Percentiles rank a stretch among this genome's conserved stretches.
Conservation (phyloP, 306 rosid genomes). For the Erythrophleum fordii region DNA sequence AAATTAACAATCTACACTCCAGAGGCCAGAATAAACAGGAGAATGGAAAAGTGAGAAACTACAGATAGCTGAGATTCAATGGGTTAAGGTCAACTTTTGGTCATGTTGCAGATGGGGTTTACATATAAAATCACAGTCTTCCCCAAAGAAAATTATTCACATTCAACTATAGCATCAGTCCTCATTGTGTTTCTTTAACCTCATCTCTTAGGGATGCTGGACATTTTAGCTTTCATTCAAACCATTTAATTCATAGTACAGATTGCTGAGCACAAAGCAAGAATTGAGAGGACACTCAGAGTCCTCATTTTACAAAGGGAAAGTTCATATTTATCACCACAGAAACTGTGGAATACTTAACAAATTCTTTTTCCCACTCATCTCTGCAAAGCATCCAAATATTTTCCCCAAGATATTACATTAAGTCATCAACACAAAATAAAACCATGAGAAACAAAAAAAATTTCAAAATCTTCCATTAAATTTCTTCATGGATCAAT, state of each 20-base stretch:
- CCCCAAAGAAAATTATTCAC: not conserved
- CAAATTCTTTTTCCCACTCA: not conserved
- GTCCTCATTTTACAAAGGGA: not conserved
- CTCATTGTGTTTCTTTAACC: not conserved
- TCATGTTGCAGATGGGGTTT: not conserved
- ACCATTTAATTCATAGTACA: not conserved
- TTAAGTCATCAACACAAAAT: not conserved
- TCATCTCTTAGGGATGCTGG: not conserved
- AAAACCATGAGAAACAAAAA: not conserved
- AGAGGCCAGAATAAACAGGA: constrained; percentile 14
- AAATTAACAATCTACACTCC: constrained; percentile 24
- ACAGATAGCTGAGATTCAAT: constrained; percentile 1
- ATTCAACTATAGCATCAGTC: not conserved
- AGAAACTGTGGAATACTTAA: not conserved
- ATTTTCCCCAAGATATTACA: not conserved
- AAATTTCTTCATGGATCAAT: not conserved
- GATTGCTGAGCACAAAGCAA: not conserved
- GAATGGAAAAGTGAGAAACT: constrained; percentile 13
- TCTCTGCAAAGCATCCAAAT: not conserved
- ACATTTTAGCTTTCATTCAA: not conserved
- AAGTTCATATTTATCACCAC: not conserved
- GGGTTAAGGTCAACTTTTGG: not conserved
- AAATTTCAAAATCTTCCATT: not conserved
- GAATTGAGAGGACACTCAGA: not conserved
- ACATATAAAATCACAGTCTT: not conserved